Conservation (phyloP, 2,329 filamentous ascomycete species). For the Amauroascus niger region DNA sequence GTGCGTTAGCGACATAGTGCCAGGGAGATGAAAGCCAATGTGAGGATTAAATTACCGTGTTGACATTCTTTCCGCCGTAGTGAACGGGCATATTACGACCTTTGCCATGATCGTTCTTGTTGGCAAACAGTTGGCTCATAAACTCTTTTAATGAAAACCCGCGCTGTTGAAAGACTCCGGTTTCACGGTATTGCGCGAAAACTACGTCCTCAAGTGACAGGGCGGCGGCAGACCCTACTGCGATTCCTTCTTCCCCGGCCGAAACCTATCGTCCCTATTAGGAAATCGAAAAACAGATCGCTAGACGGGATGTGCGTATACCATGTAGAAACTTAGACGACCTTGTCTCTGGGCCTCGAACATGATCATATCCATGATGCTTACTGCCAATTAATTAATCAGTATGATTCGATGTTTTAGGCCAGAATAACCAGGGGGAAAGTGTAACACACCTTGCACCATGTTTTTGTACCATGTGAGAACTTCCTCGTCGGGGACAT, state of each 20-base stretch:
- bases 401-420: neutral
- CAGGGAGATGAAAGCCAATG: neutral
- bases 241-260: constrained; percentile 87
- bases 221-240: constrained; percentile 77
- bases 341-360: constrained; percentile 95
- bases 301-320: constrained; percentile 29
- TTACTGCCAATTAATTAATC: constrained; percentile 37
- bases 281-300: neutral
- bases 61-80: constrained; percentile 74
- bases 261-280: constrained; percentile 46
- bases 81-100: constrained; percentile 97
- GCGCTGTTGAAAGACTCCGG: constrained; percentile 80
- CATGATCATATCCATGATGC: constrained; percentile 95
- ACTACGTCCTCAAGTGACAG: constrained; percentile 77
- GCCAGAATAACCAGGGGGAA: neutral
- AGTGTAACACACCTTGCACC: constrained; percentile 41
- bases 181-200: constrained; percentile 90
- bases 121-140: constrained; percentile 92
- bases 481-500: constrained; percentile 56
- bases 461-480: constrained; percentile 55
- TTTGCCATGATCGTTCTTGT: constrained; percentile 64
- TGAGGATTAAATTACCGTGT: constrained; percentile 51
- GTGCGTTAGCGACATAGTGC: neutral
- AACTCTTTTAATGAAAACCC: constrained; percentile 82
- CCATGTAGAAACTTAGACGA: constrained; percentile 95